Base-by-base conservation (phyloP, 306 rosid species). In the Rosa persica region DNA sequence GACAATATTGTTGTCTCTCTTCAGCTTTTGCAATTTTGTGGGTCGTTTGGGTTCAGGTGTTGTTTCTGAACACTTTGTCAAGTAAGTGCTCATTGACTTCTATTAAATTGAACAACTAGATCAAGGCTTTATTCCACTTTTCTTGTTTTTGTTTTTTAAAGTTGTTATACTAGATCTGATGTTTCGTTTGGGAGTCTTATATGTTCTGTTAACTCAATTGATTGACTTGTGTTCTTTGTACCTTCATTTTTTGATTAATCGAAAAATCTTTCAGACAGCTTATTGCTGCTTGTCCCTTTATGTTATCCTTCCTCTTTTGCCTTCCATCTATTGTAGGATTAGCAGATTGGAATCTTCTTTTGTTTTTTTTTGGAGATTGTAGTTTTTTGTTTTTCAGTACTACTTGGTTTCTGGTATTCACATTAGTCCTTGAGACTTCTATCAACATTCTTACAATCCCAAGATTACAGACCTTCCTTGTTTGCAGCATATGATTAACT, bases 11-110 rank as follows among this genome's bases (percentile, higher is more conserved):
- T 79, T 94, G 61, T 80, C 96, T 44, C 82, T 92, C 75, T 92
- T 92, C 86, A 88, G 98, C 86, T 90, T 92, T 70, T 94, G 94
- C 87, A 92, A 90, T 78, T 94, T 94, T 58, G 70, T 62, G 0
- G 97, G 96, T 69, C 96, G 94, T 65, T 89, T 94, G 69, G 97
- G 98, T 76, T 88, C 92, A 2, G 98, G 96, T 65, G 86, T 75
- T 57, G 71, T 90, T 77, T 94, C 98, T 67, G 98, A 94, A 82
- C 86, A 94, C 86, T 94, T 89, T 75, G 97, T 92, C 78, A 89
- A 94, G 98, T 94, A 80, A 38, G 27, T 61, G 42, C 66, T 77
- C 64, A 1, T 51, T 47, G 17, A 51, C 78, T 75, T 46, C 46
- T 5, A 57, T 48, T 19, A 69, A 73, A 73, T 6, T 23, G 15